These are phyloP conservation scores for Halophytophthora batemanensis DNA, from an alignment of 352 stramenopile genomes.

Conservation along the genomic window DNA sequence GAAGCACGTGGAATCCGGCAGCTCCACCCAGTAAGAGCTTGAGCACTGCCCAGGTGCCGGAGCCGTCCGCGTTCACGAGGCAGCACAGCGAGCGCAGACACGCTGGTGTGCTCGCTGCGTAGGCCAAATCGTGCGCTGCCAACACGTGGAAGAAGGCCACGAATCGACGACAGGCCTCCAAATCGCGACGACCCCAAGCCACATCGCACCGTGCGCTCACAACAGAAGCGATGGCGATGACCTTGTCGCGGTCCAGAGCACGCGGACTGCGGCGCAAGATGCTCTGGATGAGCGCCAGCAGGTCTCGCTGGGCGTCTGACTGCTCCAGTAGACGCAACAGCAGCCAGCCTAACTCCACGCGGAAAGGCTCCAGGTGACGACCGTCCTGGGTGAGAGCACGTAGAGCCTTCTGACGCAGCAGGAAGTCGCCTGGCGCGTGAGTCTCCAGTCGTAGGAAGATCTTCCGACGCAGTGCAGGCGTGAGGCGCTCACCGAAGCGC, in stretches of 20 bases:
- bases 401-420: constrained; percentile 60
- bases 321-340: constrained; percentile 72
- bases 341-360: constrained; percentile 68
- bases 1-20: constrained; percentile 66
- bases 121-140: constrained; percentile 53
- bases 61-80: constrained; percentile 80
- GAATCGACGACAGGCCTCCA: constrained; percentile 68
- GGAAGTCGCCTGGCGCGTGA: constrained; percentile 47
- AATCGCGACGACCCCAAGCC: constrained; percentile 67
- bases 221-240: constrained; percentile 68
- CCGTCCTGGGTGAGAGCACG: constrained; percentile 66
- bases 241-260: constrained; percentile 55
- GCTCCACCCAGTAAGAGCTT: constrained; percentile 67
- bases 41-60: constrained; percentile 82
- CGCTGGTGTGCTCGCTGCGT: constrained; percentile 50
- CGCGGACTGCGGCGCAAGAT: constrained; percentile 60
- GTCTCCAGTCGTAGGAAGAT: constrained; percentile 60
- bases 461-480: constrained; percentile 34
- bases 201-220: constrained; percentile 66
- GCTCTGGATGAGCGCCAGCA: constrained; percentile 71
- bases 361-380: constrained; percentile 61
- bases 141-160: constrained; percentile 79
- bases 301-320: constrained; percentile 76
- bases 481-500: constrained; percentile 55
- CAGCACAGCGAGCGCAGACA: constrained; percentile 78